Conservation (phyloP, 352 stramenopile species). For the Phytophthora europaea region DNA sequence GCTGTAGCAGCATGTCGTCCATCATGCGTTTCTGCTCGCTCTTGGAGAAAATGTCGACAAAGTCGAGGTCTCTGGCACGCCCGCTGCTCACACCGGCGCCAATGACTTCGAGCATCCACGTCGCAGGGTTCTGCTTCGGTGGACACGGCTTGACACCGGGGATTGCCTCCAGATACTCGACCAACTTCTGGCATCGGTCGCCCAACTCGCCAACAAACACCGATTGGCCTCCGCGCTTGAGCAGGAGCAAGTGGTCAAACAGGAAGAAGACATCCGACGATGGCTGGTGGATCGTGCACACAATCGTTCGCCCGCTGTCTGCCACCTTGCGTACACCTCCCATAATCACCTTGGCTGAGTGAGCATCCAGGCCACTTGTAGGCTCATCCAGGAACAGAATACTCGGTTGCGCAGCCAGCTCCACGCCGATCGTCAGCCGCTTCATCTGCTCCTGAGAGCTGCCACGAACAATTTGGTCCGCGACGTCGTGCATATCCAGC, state of each 20-base stretch:
- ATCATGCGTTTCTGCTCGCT: slow-evolving; percentile 28
- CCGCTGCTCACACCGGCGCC: slow-evolving; percentile 64
- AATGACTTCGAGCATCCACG: slow-evolving; percentile 17
- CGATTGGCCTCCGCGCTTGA: slow-evolving; percentile 56
- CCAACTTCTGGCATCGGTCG: slow-evolving; percentile 41
- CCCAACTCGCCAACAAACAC: slow-evolving; percentile 88
- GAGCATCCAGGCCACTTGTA: slow-evolving; percentile 68
- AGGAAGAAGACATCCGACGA: slow-evolving; percentile 82
- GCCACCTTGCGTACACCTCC: slow-evolving; percentile 83
- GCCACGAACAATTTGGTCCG: slow-evolving; percentile 49
- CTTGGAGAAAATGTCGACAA: slow-evolving; percentile 38
- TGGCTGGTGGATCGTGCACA: slow-evolving; percentile 94
- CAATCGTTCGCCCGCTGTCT: slow-evolving; percentile 63
- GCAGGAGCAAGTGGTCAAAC: slow-evolving; percentile 80
- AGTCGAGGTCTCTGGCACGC: slow-evolving; percentile 58
- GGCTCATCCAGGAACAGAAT: slow-evolving; percentile 32
- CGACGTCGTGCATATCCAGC: slow-evolving; percentile 43
- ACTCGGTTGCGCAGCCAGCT: slow-evolving; percentile 81
- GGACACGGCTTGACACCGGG: slow-evolving; percentile 46
- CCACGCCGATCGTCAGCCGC: slow-evolving; percentile 79
- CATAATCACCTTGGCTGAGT: slow-evolving; percentile 80
- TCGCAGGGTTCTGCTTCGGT: slow-evolving; percentile 37
- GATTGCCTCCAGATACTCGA: slow-evolving; percentile 38
- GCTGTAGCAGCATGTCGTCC: slow-evolving; percentile 20
- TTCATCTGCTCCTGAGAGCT: slow-evolving; percentile 53